Percentiles rank a stretch among this genome's conserved stretches.
phyloP scores from a whole-genome alignment of 768 basidiomycete genomes.

The Podaxis sp. region DNA sequence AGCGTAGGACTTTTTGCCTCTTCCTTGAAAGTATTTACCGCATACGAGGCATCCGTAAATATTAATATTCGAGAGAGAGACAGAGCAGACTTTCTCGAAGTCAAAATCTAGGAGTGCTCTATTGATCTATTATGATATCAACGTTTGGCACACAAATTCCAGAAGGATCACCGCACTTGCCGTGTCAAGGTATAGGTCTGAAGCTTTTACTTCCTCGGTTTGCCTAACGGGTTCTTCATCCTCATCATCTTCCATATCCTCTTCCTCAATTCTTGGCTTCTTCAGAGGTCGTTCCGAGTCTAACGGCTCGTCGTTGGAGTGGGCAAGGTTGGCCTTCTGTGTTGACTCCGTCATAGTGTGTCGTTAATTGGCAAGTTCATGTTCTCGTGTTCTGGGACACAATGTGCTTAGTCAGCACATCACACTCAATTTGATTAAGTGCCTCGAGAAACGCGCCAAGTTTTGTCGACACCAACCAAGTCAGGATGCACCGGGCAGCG shows the following conservation, averaged over 20 bases:
- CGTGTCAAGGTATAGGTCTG: constrained; percentile 94
- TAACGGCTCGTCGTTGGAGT: constrained; percentile 10
- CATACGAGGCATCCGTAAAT: constrained; percentile 97
- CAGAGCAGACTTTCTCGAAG: constrained; percentile 98
- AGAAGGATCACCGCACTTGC: constrained; percentile 44
- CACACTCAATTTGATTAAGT: background rate
- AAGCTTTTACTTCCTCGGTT: constrained; percentile 46
- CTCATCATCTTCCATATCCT: constrained; percentile 27
- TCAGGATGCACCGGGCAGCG: constrained; percentile 6
- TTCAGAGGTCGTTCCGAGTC: constrained; percentile 35
- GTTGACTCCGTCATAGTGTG: constrained; percentile 16
- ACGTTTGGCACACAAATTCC: constrained; percentile 13
- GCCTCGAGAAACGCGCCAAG: background rate
- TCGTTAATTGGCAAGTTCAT: background rate
- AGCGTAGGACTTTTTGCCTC: constrained; percentile 91
- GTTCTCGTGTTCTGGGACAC: background rate
- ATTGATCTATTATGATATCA: constrained; percentile 64
- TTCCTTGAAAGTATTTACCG: constrained; percentile 98
- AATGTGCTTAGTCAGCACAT: constrained; percentile 11
- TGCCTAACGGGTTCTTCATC: constrained; percentile 29
- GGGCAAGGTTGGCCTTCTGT: constrained; percentile 14
- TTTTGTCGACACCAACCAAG: background rate
- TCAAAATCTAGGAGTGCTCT: constrained; percentile 93
- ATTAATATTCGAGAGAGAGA: constrained; percentile 95
- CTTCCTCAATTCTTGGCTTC: constrained; percentile 27